Evolutionary conservation across 2,329 filamentous ascomycete genomes (phyloP).

Genomic region (Cryphonectria naterciae): DNA sequence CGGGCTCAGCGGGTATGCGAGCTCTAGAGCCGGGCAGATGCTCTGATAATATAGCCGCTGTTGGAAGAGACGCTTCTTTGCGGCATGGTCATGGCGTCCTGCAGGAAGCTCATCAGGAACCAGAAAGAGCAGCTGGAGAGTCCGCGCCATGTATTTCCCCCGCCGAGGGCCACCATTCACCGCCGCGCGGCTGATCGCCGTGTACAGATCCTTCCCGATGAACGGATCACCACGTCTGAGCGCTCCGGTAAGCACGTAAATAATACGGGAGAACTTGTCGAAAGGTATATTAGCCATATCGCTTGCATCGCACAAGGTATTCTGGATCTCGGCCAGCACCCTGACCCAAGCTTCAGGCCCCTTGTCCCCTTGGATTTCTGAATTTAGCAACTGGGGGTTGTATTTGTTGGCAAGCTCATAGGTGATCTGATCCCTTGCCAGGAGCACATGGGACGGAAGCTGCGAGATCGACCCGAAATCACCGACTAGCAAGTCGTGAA

Average conservation of each 20-base stretch:
- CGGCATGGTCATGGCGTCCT: constrained; percentile 17
- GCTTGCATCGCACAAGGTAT: constrained; percentile 10
- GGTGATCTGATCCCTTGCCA: constrained; percentile 15
- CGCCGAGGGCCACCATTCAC: constrained; percentile 11
- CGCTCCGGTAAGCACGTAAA: constrained; percentile 22
- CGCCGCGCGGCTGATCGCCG: constrained; percentile 19
- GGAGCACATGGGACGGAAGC: background rate
- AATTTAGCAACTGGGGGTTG: background rate
- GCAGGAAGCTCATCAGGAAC: constrained; percentile 27
- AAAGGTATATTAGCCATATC: constrained; percentile 12
- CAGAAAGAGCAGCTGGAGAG: constrained; percentile 48
- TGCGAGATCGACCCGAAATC: background rate
- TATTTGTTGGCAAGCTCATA: constrained; percentile 28
- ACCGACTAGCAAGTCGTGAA: constrained; percentile 13
- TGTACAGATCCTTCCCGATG: constrained; percentile 18
- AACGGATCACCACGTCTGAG: constrained; percentile 22
- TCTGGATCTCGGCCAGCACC: constrained; percentile 16
- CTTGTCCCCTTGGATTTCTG: background rate
- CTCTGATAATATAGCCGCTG: constrained; percentile 56
- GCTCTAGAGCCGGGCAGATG: constrained; percentile 49
- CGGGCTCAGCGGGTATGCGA: constrained; percentile 43
- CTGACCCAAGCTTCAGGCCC: constrained; percentile 14
- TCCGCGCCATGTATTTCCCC: constrained; percentile 47
- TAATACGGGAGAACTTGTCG: constrained; percentile 18
- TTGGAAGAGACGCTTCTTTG: constrained; percentile 38